These are phyloP conservation scores for Clonostachys chloroleuca DNA, from an alignment of 2,329 filamentous ascomycete species.

Conservation along the genomic window DNA sequence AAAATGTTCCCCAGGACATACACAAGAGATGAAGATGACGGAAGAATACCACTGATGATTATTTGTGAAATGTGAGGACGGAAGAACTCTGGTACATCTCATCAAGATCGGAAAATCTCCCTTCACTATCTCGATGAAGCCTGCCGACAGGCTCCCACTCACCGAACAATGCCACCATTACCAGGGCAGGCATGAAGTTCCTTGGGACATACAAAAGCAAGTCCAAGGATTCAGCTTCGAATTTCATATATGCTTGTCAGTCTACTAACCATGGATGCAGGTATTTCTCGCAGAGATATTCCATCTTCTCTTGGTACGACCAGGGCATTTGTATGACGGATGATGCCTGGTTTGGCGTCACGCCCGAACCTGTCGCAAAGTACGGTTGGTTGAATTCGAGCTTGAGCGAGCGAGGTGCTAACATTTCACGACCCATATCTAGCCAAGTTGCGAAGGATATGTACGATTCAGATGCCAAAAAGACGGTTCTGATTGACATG, in stretches of 20 bases:
- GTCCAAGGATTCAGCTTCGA: constrained; percentile 8
- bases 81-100: too few species aligned
- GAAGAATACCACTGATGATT: too few species aligned
- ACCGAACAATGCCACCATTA: constrained; percentile 74
- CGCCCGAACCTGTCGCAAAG: constrained; percentile 86
- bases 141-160: constrained; percentile 41
- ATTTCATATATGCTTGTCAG: background rate
- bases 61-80: too few species aligned
- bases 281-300: constrained; percentile 87
- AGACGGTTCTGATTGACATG: constrained; percentile 73
- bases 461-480: constrained; percentile 44
- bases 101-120: too few species aligned
- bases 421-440: constrained; percentile 10
- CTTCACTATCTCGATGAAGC: constrained; percentile 25
- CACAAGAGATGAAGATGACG: too few species aligned
- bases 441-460: constrained; percentile 76
- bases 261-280: constrained; percentile 33
- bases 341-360: constrained; percentile 95
- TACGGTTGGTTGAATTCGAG: constrained; percentile 33
- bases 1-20: too few species aligned
- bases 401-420: background rate
- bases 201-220: constrained; percentile 81
- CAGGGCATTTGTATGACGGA: constrained; percentile 87
- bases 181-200: constrained; percentile 63
- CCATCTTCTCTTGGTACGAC: constrained; percentile 84